phyloP scores from a whole-genome alignment of 306 rosid species.

The Bauhinia variegata region DNA sequence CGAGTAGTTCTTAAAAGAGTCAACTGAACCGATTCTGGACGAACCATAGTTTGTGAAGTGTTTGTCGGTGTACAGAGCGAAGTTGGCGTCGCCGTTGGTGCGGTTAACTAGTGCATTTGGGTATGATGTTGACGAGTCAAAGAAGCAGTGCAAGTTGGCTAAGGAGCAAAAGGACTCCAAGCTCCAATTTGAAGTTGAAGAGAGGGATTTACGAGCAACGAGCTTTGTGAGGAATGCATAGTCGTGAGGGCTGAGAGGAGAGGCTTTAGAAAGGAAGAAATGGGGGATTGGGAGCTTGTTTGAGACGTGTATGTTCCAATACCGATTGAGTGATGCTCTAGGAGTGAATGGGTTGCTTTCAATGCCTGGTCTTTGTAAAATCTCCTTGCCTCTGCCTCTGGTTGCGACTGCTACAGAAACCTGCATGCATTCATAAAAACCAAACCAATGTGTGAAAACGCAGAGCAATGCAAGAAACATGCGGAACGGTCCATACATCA shows the following conservation, averaged over 20 bases:
- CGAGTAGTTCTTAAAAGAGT: slow-evolving; percentile 90
- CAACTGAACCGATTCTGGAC: slow-evolving; percentile 46
- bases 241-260: slow-evolving; percentile 63
- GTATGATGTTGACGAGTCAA: slow-evolving; percentile 32
- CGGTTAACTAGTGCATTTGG: not conserved
- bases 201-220: slow-evolving; percentile 39
- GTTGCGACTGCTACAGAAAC: slow-evolving; percentile 43
- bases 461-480: not conserved
- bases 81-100: slow-evolving; percentile 44
- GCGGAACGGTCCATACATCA: not conserved
- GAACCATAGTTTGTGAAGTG: slow-evolving; percentile 69
- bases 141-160: slow-evolving; percentile 65
- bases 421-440: slow-evolving; percentile 37
- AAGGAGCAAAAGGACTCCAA: slow-evolving; percentile 58
- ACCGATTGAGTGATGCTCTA: slow-evolving; percentile 67
- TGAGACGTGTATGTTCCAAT: slow-evolving; percentile 69
- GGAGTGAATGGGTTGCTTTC: slow-evolving; percentile 69
- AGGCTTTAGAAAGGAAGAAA: slow-evolving; percentile 73
- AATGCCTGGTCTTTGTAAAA: not conserved
- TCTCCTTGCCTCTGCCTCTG: slow-evolving; percentile 11
- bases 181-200: slow-evolving; percentile 24
- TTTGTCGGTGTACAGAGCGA: slow-evolving; percentile 57
- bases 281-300: slow-evolving; percentile 51
- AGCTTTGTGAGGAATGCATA: slow-evolving; percentile 49
- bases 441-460: too few relatives aligned